Conservation (phyloP, 202 grass and related monocot species). For the Setaria viridis region DNA sequence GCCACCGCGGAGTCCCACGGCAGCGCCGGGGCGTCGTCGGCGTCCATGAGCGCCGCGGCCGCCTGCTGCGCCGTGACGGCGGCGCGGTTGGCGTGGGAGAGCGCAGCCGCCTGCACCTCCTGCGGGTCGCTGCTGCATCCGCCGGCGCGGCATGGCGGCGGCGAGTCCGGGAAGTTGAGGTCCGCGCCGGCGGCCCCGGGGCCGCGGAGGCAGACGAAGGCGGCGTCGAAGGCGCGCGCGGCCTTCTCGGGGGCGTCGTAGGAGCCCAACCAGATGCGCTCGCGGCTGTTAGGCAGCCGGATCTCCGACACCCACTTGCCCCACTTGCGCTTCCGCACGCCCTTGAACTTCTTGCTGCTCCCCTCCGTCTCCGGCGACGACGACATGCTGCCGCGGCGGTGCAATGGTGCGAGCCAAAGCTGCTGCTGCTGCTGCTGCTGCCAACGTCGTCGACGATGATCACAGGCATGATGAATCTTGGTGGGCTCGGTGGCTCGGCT, state of each 20-base stretch:
- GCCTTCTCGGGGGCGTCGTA: slow-evolving; percentile 86
- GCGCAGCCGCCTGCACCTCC: slow-evolving; percentile 74
- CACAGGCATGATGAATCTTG: slow-evolving; percentile 8
- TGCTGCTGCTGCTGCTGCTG: background rate
- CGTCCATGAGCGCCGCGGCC: slow-evolving; percentile 33
- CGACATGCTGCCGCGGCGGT: background rate
- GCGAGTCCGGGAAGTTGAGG: slow-evolving; percentile 86
- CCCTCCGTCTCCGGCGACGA: slow-evolving; percentile 37
- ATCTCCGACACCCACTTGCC: slow-evolving; percentile 99
- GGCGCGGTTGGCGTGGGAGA: slow-evolving; percentile 72
- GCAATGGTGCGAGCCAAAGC: background rate
- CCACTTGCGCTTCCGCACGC: slow-evolving; percentile 93
- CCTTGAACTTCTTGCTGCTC: slow-evolving; percentile 60
- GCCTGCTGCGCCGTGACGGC: slow-evolving; percentile 34
- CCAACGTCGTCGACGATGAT: background rate
- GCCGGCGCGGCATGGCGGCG: slow-evolving; percentile 47
- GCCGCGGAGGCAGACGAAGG: slow-evolving; percentile 86
- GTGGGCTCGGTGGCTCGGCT: background rate
- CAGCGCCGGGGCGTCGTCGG: background rate
- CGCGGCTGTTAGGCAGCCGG: slow-evolving; percentile 84
- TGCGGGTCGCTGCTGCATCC: slow-evolving; percentile 52
- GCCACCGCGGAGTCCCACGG: background rate
- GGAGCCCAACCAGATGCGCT: slow-evolving; percentile 85
- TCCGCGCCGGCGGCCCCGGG: slow-evolving; percentile 40
- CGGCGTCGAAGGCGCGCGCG: slow-evolving; percentile 88